Evolutionary conservation across 192 early-diverging fungal genomes (phyloP).

Genomic region (Funneliformis mosseae): DNA sequence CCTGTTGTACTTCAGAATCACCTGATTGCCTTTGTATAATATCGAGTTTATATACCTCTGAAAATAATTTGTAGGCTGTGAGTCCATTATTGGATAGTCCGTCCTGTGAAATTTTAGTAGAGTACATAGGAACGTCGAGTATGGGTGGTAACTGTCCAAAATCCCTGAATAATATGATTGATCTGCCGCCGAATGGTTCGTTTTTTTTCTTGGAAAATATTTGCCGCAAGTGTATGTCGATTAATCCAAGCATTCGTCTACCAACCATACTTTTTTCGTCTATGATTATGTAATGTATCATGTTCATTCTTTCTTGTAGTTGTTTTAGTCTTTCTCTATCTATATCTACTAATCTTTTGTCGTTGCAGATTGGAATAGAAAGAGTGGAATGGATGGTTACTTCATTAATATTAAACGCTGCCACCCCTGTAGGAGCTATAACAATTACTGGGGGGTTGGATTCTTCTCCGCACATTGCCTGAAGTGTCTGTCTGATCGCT

Average conservation of each 20-base stretch:
- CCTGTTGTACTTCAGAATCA: no score
- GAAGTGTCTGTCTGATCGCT: not conserved
- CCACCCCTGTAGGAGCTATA: not conserved
- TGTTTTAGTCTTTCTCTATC: not conserved
- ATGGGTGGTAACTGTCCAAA: not conserved
- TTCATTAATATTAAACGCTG: not conserved
- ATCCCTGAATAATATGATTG: not conserved
- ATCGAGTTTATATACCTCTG: not conserved
- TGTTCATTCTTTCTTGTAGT: not conserved
- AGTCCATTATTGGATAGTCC: not conserved
- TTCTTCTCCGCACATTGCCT: not conserved
- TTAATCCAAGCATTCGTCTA: not conserved
- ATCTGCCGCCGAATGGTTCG: no score
- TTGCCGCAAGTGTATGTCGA: not conserved
- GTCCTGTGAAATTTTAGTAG: not conserved
- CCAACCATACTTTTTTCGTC: not conserved
- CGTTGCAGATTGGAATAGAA: not conserved
- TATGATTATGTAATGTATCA: not conserved
- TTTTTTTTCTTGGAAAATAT: not conserved
- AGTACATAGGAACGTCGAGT: not conserved
- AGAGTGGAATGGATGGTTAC: not conserved
- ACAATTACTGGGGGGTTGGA: not conserved
- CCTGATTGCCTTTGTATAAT: not conserved
- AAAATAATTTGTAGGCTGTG: not conserved
- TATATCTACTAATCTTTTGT: not conserved